Evolutionary conservation across 2,329 filamentous ascomycete genomes (phyloP).

Genomic region (Chaetomium sp.): DNA sequence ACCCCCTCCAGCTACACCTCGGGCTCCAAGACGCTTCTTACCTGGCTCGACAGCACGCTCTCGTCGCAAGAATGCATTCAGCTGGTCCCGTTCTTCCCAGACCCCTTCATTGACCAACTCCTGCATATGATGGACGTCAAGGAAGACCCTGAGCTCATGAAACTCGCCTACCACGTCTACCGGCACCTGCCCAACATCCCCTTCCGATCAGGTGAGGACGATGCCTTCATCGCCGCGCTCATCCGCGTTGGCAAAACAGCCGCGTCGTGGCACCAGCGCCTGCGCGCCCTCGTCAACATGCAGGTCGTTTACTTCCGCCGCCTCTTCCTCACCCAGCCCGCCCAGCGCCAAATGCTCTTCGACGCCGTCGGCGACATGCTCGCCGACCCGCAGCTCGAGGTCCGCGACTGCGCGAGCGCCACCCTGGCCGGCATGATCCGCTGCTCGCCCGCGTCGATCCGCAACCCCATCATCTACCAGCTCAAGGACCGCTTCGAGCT

Average conservation of each 20-base stretch:
- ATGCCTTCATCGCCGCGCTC: slow-evolving; percentile 79
- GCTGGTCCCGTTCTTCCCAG: slow-evolving; percentile 86
- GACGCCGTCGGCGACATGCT: slow-evolving; percentile 96
- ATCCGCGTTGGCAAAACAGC: slow-evolving; percentile 86
- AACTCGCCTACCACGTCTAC: slow-evolving; percentile 94
- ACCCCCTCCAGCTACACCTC: slow-evolving; percentile 93
- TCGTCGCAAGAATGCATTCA: slow-evolving; percentile 92
- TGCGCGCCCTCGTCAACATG: slow-evolving; percentile 95
- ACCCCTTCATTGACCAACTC: slow-evolving; percentile 86
- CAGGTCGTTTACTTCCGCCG: slow-evolving; percentile 98
- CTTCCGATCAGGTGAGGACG: slow-evolving; percentile 82
- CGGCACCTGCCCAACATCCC: slow-evolving; percentile 94
- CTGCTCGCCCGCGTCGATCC: slow-evolving; percentile 81
- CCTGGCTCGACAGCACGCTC: slow-evolving; percentile 91
- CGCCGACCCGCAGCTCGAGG: slow-evolving; percentile 86
- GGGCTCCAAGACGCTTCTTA: slow-evolving; percentile 90
- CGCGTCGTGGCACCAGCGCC: slow-evolving; percentile 89
- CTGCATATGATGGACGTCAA: slow-evolving; percentile 99
- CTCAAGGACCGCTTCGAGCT: slow-evolving; percentile 79
- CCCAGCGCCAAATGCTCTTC: slow-evolving; percentile 79
- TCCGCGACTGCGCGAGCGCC: slow-evolving; percentile 86
- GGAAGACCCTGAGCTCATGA: slow-evolving; percentile 93
- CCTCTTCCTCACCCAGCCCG: slow-evolving; percentile 77
- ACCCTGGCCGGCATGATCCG: slow-evolving; percentile 97
- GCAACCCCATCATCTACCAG: slow-evolving; percentile 72